phyloP scores from a whole-genome alignment of 306 rosid genomes.

The Cucumis sativus region DNA sequence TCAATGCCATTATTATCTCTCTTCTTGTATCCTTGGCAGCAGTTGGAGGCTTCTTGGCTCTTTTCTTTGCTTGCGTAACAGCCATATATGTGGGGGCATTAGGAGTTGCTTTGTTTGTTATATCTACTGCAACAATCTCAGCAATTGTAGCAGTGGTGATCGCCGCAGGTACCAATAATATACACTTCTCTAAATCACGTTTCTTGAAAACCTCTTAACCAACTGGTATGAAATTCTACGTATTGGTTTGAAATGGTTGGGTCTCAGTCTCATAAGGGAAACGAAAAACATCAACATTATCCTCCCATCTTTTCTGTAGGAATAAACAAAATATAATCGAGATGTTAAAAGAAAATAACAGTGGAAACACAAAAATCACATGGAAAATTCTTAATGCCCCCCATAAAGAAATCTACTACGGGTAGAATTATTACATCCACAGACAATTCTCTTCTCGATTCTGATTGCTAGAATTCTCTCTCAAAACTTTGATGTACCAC shows the following conservation, averaged over 20 bases:
- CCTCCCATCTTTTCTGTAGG: too few species aligned
- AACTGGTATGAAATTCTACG: not conserved
- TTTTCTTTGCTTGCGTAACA: conserved; percentile 57
- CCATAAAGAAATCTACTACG: too few species aligned
- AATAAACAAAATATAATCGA: too few species aligned
- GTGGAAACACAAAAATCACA: too few species aligned
- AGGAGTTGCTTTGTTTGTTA: conserved; percentile 51
- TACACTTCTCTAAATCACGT: not conserved
- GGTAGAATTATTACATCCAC: too few species aligned
- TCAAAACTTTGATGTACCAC: too few species aligned
- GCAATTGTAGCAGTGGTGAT: conserved; percentile 49
- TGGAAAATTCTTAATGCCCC: too few species aligned
- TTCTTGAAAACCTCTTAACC: not conserved
- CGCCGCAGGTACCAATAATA: conserved; percentile 40
- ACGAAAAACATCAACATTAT: not conserved
- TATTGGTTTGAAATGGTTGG: not conserved
- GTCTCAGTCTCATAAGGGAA: not conserved
- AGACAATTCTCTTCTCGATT: too few species aligned
- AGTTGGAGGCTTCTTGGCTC: conserved; percentile 91
- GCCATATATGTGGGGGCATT: conserved; percentile 76
- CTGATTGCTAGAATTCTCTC: too few species aligned
- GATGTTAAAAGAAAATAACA: too few species aligned
- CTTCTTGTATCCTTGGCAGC: conserved; percentile 72
- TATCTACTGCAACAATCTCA: conserved; percentile 46
- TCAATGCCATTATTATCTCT: conserved; percentile 58